These are phyloP conservation scores for Chalciporus piperatoides DNA, from an alignment of 1,284 basidiomycete genomes.

Conservation along the genomic window DNA sequence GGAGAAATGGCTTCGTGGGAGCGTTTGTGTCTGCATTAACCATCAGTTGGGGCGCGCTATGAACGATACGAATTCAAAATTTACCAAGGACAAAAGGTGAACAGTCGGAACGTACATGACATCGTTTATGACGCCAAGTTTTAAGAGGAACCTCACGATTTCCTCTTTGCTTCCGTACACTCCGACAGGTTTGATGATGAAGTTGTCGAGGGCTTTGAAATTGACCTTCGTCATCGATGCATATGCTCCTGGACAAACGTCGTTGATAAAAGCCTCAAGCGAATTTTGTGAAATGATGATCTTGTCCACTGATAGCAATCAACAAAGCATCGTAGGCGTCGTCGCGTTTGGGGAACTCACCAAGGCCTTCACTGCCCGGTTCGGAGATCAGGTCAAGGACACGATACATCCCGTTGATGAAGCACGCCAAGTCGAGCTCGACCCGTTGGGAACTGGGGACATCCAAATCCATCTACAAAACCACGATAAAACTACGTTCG, in stretches of 20 bases:
- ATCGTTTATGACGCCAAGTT: conserved; percentile 35
- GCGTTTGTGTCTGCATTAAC: conserved; percentile 19
- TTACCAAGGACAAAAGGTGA: no score
- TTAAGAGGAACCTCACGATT: conserved; percentile 43
- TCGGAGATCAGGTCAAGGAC: conserved; percentile 53
- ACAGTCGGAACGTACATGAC: conserved; percentile 9
- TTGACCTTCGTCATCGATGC: conserved; percentile 49
- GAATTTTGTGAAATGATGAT: conserved; percentile 52
- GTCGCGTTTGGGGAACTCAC: conserved; percentile 28
- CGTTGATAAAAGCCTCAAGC: conserved; percentile 43
- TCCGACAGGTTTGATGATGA: conserved; percentile 47
- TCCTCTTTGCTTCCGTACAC: conserved; percentile 52
- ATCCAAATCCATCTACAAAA: conserved; percentile 26
- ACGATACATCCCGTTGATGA: conserved; percentile 44
- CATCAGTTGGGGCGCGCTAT: conserved; percentile 21
- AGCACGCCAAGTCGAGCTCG: conserved; percentile 25
- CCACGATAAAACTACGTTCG: background rate
- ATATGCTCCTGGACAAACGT: conserved; percentile 42
- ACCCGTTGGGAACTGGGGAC: conserved; percentile 7
- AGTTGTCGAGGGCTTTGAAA: conserved; percentile 45
- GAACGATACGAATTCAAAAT: background rate
- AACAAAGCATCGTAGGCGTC: background rate
- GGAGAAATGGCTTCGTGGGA: conserved; percentile 33
- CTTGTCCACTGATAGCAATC: conserved; percentile 45
- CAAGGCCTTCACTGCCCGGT: conserved; percentile 47